Evolutionary conservation across 768 basidiomycete species (phyloP), one percentile per base, ranked within the genome.

Genomic region (Mycena indigotica): DNA sequence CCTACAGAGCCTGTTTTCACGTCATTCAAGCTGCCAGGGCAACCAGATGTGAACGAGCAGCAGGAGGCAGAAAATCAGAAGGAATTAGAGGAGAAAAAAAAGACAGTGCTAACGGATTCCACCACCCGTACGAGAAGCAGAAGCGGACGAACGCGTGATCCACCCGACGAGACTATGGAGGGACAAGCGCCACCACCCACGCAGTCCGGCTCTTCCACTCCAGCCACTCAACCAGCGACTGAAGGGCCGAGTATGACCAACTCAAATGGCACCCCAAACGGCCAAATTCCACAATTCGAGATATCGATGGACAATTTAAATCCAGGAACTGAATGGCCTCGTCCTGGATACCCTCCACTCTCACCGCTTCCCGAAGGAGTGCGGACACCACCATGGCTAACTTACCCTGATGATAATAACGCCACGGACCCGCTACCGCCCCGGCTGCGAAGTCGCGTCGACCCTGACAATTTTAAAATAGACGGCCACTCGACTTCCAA

Each of bases 391-490:
- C 32, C 32, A 17, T 17, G 32, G 10, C 17, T 35, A 35, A 35
- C 8, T 17, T 17, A 35, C 32, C 10, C 8, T 17, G 32, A 35
- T 17, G 32, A 35, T 17, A 17, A 73, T 19, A 71, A 74, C 52
- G 67, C 61, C n/a, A 72, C 71, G 12, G 64, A 70, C 19, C 73
- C 71, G 2, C 69, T 90, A 0, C 88, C 89, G 2, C 65, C 76
- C 0, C 79, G 86, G 59, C 76, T 92, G 2, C 65, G 72, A 21
- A 72, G 73, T 4, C 77, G 81, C 25, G 75, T 77, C 58, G 82
- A 85, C 64, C 81, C 84, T 0, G 70, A 73, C 16, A 89, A 86
- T 1, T 84, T 85, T 1, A 72, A 83, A n/a, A 81, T 91, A 3
- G 69, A 83, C 65, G 90, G 89, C 1, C 81, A 87, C n/a, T 87